A percentile compares a stretch with the other conserved stretches of the same genome.
phyloP scores from a whole-genome alignment of 805 yeast genomes.

The Candida ascalaphidarum region DNA sequence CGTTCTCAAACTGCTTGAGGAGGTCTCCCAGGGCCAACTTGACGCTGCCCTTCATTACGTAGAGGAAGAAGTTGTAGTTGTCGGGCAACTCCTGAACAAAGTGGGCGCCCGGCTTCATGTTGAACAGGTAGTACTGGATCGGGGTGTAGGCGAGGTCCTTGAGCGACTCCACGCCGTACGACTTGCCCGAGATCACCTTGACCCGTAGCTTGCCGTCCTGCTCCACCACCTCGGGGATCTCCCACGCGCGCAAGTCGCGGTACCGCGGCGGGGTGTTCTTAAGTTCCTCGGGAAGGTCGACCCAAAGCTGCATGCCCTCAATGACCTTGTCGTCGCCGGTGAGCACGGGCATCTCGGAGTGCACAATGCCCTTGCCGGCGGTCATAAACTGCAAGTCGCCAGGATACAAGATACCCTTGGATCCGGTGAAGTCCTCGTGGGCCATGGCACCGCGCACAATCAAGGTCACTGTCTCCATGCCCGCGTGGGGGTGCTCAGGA shows the following conservation, averaged over 20 bases:
- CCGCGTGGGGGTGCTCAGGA: conserved; percentile 80
- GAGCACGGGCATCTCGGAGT: conserved; percentile 75
- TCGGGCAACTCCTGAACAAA: conserved; percentile 52
- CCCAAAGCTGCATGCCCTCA: conserved; percentile 80
- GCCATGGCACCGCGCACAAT: conserved; percentile 59
- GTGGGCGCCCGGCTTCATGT: conserved; percentile 54
- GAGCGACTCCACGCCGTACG: conserved; percentile 67
- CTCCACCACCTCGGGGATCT: conserved; percentile 63
- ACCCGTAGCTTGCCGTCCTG: conserved; percentile 54
- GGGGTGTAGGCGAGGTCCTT: conserved; percentile 79
- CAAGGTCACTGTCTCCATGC: conserved; percentile 74
- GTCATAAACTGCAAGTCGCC: conserved; percentile 94
- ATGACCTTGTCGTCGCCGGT: conserved; percentile 20
- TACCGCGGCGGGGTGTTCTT: conserved; percentile 54
- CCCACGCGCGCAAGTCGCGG: conserved; percentile 62
- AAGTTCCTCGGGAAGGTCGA: conserved; percentile 34
- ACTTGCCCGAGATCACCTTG: conserved; percentile 68
- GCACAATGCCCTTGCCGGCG: conserved; percentile 83
- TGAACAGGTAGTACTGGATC: conserved; percentile 61
- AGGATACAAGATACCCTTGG: conserved; percentile 64
- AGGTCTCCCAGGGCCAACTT: conserved; percentile 37
- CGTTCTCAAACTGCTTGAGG: conserved; percentile 40
- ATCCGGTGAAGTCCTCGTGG: conserved; percentile 83
- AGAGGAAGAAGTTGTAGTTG: conserved; percentile 62
- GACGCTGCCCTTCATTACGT: conserved; percentile 52